Evolutionary conservation across 73 alveolate species (phyloP), one percentile per base, ranked within the genome.

Genomic region (Paramecium primaurelia): DNA sequence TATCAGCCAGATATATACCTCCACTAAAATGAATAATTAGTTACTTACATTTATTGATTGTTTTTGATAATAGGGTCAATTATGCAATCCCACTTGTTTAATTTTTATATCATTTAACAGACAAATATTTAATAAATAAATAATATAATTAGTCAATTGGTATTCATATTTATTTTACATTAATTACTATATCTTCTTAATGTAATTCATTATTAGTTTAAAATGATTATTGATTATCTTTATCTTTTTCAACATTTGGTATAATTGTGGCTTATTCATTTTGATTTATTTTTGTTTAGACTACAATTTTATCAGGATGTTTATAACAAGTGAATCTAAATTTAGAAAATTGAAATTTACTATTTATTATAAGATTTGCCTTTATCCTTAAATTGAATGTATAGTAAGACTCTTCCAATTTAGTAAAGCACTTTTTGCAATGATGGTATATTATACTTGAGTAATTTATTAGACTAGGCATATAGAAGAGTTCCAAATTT

Each of bases 401-500:
- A 80, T 11, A 80, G 45, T 25, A 80, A 22, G 36, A 80, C 91
- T 47, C 75, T 80, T 45, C 91, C 91, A 38, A 80, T 47, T 47
- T 80, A 22, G 30, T 80, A 80, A 45, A 80, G 58, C 14, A 80
- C 54, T 47, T 80, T 80, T 49, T 80, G 16, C 26, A 25, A 47
- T 3, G 47, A 22, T 44, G 77, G 44, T 20, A 80, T 0, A 18
- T 80, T 64, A 45, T 80, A 49, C 49, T 45, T 80, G 12, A 80
- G 58, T 22, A 80, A 26, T 45, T 80, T 54, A 34, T 86, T 60
- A 4, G 51, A 77, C 25, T 85, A 25, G 1, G 86, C 88, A 58
- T 92, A 73, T n/a, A 96, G 95, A 6, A 97, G 93, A 32, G 99
- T 97, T 26, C 99, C 99, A 59, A 97, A 97, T 86, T 97, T 97